phyloP scores from a whole-genome alignment of 208 protist genomes.

The Crithidia brevicula region DNA sequence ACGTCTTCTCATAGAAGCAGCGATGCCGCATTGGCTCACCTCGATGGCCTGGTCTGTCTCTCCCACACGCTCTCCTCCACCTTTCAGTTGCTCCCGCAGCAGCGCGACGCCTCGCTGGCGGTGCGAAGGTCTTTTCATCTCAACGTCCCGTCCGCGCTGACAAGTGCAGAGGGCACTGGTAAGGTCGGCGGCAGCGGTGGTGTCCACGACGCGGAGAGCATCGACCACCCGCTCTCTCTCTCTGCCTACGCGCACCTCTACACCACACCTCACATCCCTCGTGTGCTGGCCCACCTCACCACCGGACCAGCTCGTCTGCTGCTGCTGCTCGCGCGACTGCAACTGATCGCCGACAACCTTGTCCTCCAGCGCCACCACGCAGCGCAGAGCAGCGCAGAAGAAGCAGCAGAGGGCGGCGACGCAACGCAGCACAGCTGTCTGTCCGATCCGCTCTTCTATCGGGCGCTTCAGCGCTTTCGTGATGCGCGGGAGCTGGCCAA shows the following conservation, averaged over 20 bases:
- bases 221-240: too few relatives aligned
- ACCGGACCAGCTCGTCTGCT: constrained; percentile 39
- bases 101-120: not conserved
- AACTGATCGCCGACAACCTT: constrained; percentile 39
- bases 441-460: constrained; percentile 10
- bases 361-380: constrained; percentile 15
- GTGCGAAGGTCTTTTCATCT: not conserved
- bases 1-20: too few relatives aligned
- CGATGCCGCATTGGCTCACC: constrained; percentile 11
- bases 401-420: not conserved
- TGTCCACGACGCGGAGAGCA: too few relatives aligned
- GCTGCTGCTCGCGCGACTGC: constrained; percentile 40
- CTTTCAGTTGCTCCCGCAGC: constrained; percentile 34
- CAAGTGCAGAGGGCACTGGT: not conserved
- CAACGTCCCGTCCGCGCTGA: not conserved
- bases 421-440: too few relatives aligned
- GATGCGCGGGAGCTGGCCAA: constrained; percentile 26
- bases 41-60: constrained; percentile 50
- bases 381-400: not conserved
- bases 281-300: constrained; percentile 29
- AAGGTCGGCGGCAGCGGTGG: too few relatives aligned
- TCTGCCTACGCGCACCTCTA: not conserved
- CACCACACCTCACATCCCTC: constrained; percentile 17
- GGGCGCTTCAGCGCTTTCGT: constrained; percentile 16
- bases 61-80: constrained; percentile 44